Evolutionary conservation across 805 yeast genomes (phyloP), one percentile per base, ranked within the genome.

Genomic region (Saccharomycopsis javanensis): DNA sequence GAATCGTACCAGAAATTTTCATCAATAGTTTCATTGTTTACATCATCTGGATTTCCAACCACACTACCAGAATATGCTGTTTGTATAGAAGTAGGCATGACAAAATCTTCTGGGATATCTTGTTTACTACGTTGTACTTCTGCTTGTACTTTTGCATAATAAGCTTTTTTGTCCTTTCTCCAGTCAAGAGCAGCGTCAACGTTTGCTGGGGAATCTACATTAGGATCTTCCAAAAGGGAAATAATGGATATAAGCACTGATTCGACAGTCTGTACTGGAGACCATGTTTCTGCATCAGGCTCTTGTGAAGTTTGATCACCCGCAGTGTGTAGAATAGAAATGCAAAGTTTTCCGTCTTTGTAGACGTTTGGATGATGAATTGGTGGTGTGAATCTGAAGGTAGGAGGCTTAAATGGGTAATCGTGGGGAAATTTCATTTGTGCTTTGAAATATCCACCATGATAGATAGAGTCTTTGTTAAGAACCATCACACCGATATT

Each of bases 311-410:
- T 85, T 18, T 86, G 87, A 68, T 90, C 96, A 25, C 96, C 97
- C 16, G 92, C 86, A 63, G 85, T 88, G 71, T 92, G 98, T 60
- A 92, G 76, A 62, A 92, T 92, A 55, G 96, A 88, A 60, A 91
- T 90, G 75, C 98, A 92, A 51, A 94, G 77, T 63, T 95, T 75
- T 16, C 98, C 98, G 71, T 91, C 97, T 60, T 88, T 80, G 72
- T 92, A 92, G 56, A 92, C 96, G 69, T 92, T 92, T 27, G 98
- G 98, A 67, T 92, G 98, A 72, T 83, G 91, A 64, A 92, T 88
- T 48, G 96, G 85, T 13, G 97, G 96, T 6, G 92, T 85, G 75
- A 92, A 92, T 64, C 95, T 77, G 74, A 90, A 92, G 37, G 86
- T 81, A 48, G 98, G 99, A 30, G 99, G 99, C 23, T 88, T 75